These are phyloP conservation scores for Chlamydomonas incerta DNA, from an alignment of 139 green algal genomes.

Conservation along the genomic window DNA sequence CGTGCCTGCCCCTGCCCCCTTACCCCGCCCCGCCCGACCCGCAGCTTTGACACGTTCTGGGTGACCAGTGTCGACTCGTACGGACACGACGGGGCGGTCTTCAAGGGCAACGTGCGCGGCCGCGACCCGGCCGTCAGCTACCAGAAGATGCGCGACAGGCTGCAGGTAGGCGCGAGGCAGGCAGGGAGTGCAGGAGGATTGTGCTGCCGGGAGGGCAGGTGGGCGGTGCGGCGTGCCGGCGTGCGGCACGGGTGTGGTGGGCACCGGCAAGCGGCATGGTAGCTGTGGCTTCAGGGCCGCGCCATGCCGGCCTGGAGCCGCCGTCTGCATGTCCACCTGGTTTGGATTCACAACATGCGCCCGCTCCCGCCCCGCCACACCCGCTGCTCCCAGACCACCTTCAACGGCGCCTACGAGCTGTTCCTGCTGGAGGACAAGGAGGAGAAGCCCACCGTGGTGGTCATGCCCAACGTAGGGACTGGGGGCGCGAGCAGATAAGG, in stretches of 20 bases:
- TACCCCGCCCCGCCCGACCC: too few species aligned
- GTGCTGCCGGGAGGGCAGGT: too few species aligned
- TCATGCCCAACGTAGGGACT: slow-evolving; percentile 62
- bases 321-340: too few species aligned
- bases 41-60: slow-evolving; percentile 87
- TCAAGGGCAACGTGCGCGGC: slow-evolving; percentile 88
- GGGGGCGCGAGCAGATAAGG: too few species aligned
- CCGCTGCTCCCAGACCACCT: slow-evolving; percentile 44
- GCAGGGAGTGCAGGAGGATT: too few species aligned
- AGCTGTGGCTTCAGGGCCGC: too few species aligned
- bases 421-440: slow-evolving; percentile 82
- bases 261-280: too few species aligned
- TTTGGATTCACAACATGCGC: too few species aligned
- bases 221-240: too few species aligned
- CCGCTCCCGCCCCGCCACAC: background rate
- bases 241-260: too few species aligned
- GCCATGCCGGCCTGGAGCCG: too few species aligned
- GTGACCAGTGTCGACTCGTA: slow-evolving; percentile 84
- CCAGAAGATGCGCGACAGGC: slow-evolving; percentile 58
- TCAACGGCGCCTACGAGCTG: slow-evolving; percentile 74
- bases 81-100: slow-evolving; percentile 80
- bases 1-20: too few species aligned
- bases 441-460: slow-evolving; percentile 75
- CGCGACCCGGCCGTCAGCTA: slow-evolving; percentile 65
- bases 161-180: slow-evolving; percentile 32